Base-by-base conservation (phyloP, 352 stramenopile genomes). In the Phytopythium montanum region DNA sequence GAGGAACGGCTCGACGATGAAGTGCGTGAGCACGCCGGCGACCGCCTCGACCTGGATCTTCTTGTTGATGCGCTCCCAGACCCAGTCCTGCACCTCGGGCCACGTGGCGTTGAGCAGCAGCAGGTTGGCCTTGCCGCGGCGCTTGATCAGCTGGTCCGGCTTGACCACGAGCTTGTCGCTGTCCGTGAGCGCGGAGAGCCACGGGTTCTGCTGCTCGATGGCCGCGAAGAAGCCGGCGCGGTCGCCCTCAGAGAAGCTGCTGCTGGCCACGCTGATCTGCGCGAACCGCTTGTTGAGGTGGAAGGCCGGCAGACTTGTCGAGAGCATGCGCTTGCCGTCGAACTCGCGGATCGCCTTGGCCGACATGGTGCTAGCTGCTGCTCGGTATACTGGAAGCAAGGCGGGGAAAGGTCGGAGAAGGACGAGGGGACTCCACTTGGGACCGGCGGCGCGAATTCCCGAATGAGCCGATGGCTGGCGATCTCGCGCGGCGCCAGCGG, bases 1-100 rank as follows among this genome's bases (percentile, higher is more conserved):
- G 49, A 98, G 61, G 65, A 99, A 99, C n/a, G 95, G 94, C 76
- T 99, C 96, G 25, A 99, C 90, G 58, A 99, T 98, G 71, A 99
- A 99, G 63, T 96, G 92, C 66, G 97, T 95, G 36, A 99, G 80
- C 50, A 96, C 79, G 46, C 96, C 96, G 25, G 81, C 86, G 48
- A 98, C 91, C 23, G 69, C 68, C 63, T 98, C 93, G 16, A 98
- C 87, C 62, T 97, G 73, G 56, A 97, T 88, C 56, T 93, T 89
- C 60, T 94, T 89, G 73, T 96, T 94, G 70, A 98, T 97, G 53
- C 95, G 90, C 67, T 96, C 85, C 67, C 80, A 87, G 64, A 98
- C 93, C 95, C 95, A 99, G 36, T 91, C 79, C 74, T 98, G 79
- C 33, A 98, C 94, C 66, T 98, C 71, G 18, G 66, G 44, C 82